Evolutionary conservation across 2,329 filamentous ascomycete genomes (phyloP), one percentile per base, ranked within the genome.

Genomic region (Hymenoscyphus albidus): DNA sequence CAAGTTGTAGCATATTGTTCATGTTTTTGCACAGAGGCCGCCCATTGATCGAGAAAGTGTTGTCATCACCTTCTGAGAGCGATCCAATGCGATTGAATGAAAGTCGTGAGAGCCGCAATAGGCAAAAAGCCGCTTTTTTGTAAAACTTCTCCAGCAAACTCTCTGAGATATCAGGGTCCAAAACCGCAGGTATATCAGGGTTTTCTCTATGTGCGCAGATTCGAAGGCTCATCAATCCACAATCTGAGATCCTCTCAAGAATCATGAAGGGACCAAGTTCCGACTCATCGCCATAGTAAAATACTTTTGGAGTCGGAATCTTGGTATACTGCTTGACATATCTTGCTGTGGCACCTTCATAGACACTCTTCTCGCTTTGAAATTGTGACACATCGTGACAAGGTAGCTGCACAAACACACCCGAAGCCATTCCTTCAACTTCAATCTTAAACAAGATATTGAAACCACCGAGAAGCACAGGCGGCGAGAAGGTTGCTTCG

Each of bases 41-140:
- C 51, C 62, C 66, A n/a, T 18, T n/a, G 5, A 67, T 80, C 77
- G 62, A 78, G 78, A 9, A 72, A 61, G 3, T 80, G 62, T 48
- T 80, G 78, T 58, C 48, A 16, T 12, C 14, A 1, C 14, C 51
- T 51, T 60, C 58, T n/a, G 60, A 48, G 16, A 58, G 31, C 14
- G 56, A 35, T 2, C 54, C 54, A 32, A 57, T 57, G 27, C 16
- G 18, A 27, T 16, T 1, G 22, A 57, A 57, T 18, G 13, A 18
- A 2, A 14, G 54, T 16, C 32, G 56, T n/a, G 56, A 27, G 35
- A 58, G 27, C 2, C 35, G 27, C 2, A 58, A 39, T 18, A 58
- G 35, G 32, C 31, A 58, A 12, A 14, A 12, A 18, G 31, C 56
- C 6, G 7, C 18, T 18, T 58, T 16, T 6, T 3, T 27, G 31